Percentiles rank a stretch among this genome's conserved stretches.
These are phyloP conservation scores for Leucogyrophana mollusca DNA, from an alignment of 768 basidiomycete species.

Conservation along the genomic window DNA sequence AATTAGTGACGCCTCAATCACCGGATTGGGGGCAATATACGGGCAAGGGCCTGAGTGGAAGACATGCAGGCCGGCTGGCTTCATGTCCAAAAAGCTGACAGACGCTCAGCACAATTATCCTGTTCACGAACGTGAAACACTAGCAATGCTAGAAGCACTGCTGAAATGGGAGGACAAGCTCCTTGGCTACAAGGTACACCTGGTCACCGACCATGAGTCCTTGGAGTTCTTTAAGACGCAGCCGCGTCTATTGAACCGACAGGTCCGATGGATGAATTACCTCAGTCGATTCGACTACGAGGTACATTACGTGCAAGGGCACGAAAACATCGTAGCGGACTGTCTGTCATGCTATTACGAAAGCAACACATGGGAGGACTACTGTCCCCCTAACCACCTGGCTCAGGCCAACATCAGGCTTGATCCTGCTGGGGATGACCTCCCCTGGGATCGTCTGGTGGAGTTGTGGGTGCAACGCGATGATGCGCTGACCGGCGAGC, in stretches of 20 bases:
- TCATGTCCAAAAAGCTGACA: conserved; percentile 28
- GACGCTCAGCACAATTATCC: conserved; percentile 27
- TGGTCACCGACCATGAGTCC: conserved; percentile 29
- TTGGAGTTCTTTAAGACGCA: conserved; percentile 21
- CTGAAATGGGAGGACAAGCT: too few species aligned
- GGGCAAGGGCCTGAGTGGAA: conserved; percentile 27
- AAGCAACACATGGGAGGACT: too few species aligned
- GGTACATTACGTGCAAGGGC: conserved; percentile 26
- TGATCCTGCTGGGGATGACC: too few species aligned
- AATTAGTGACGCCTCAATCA: conserved; percentile 23
- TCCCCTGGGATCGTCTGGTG: too few species aligned
- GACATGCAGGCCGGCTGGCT: conserved; percentile 21
- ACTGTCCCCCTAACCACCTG: too few species aligned
- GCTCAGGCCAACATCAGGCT: too few species aligned
- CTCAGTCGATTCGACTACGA: conserved; percentile 27
- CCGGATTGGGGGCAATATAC: conserved; percentile 25
- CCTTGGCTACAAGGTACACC: too few species aligned
- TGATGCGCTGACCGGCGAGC: too few species aligned
- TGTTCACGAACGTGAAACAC: conserved; percentile 18
- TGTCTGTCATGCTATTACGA: conserved; percentile 27
- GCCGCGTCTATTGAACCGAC: conserved; percentile 18
- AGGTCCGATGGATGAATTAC: conserved; percentile 25
- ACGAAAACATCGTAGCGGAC: conserved; percentile 23
- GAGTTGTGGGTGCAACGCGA: too few species aligned
- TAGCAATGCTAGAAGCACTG: too few species aligned